Evolutionary conservation across 257 asterid species (phyloP).

Genomic region (Solanum clarkiae): DNA sequence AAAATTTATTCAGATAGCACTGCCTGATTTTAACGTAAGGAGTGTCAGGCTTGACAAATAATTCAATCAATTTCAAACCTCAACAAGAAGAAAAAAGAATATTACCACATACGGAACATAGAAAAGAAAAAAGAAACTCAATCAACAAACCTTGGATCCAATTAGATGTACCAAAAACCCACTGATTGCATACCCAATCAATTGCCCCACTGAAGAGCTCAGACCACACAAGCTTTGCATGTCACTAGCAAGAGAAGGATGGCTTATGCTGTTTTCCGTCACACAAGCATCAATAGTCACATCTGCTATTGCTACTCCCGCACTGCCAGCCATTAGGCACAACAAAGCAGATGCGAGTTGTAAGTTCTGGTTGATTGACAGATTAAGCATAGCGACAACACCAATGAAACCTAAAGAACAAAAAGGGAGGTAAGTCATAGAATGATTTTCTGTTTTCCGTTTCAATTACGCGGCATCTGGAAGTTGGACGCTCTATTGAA

Average conservation of each 20-base stretch:
- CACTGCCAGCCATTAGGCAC: conserved; percentile 33
- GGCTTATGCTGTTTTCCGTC: conserved; percentile 49
- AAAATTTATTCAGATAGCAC: background rate
- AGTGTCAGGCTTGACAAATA: background rate
- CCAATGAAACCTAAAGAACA: conserved; percentile 38
- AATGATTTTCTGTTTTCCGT: background rate
- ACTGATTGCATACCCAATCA: conserved; percentile 52
- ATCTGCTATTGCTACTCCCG: conserved; percentile 53
- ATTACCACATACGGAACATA: background rate
- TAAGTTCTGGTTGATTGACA: conserved; percentile 28
- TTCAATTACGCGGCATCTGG: background rate
- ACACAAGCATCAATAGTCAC: conserved; percentile 66
- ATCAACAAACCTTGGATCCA: conserved; percentile 47
- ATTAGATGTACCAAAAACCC: conserved; percentile 50
- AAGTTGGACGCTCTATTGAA: background rate
- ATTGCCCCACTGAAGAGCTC: conserved; percentile 50
- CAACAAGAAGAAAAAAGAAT: background rate
- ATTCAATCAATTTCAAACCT: background rate
- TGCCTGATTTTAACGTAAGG: background rate
- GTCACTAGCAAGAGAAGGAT: conserved; percentile 47
- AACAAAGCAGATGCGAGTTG: conserved; percentile 25
- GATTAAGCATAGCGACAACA: conserved; percentile 34
- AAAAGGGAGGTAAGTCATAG: background rate
- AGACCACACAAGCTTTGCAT: conserved; percentile 60
- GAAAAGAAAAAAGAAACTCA: background rate